These are phyloP conservation scores for Chalciporus sphaerocephalus DNA, from an alignment of 768 basidiomycete genomes.

Conservation along the genomic window DNA sequence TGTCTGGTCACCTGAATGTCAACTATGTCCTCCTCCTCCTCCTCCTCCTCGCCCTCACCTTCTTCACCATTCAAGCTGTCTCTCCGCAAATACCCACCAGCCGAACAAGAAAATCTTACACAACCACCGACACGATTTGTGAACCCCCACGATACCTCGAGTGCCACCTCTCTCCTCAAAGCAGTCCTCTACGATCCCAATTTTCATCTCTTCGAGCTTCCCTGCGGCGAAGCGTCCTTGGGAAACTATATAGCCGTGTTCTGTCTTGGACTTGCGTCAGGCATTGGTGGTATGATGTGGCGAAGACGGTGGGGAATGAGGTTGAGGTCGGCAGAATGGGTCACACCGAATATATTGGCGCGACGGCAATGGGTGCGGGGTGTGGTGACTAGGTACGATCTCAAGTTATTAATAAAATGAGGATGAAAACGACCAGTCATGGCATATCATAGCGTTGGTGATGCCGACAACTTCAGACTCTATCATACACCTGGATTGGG, in stretches of 20 bases:
- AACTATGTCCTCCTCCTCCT: too few species aligned
- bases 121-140: background rate
- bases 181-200: background rate
- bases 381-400: constrained; percentile 68
- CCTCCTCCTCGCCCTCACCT: too few species aligned
- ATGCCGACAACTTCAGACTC: constrained; percentile 79
- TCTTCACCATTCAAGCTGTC: too few species aligned
- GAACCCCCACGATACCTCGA: background rate
- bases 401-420: background rate
- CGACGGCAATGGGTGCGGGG: constrained; percentile 71
- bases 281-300: constrained; percentile 18
- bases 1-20: too few species aligned
- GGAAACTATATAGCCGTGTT: constrained; percentile 6
- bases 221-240: background rate
- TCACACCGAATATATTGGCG: constrained; percentile 58
- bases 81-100: background rate
- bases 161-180: background rate
- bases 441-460: constrained; percentile 57
- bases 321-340: constrained; percentile 61
- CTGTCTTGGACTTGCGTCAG: constrained; percentile 14
- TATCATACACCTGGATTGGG: constrained; percentile 82
- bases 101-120: background rate
- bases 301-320: constrained; percentile 55
- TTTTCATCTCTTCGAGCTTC: too few species aligned
- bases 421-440: background rate